Conservation (phyloP, 2,329 filamentous ascomycete species). For the Teratosphaeria zuluensis region DNA sequence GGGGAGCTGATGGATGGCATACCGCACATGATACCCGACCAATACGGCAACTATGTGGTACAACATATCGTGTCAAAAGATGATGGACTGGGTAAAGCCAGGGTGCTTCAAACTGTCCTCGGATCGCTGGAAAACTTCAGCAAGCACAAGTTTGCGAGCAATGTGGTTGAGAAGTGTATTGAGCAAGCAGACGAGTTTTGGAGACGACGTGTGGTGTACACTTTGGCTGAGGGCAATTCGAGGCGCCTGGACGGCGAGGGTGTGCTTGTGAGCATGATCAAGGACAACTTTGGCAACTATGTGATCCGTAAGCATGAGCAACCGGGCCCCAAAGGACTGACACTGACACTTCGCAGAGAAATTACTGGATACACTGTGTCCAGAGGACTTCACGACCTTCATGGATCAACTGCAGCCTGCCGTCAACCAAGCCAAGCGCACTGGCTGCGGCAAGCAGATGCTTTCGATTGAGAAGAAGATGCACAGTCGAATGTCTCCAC, state of each 20-base stretch:
- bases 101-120: slow-evolving; percentile 65
- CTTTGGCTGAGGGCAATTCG: slow-evolving; percentile 50
- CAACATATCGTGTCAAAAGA: slow-evolving; percentile 84
- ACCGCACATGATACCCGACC: slow-evolving; percentile 65
- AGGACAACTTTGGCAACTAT: slow-evolving; percentile 90
- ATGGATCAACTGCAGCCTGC: slow-evolving; percentile 34
- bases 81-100: slow-evolving; percentile 58
- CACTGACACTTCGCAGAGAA: slow-evolving; percentile 53
- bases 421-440: slow-evolving; percentile 34
- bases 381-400: slow-evolving; percentile 33
- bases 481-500: slow-evolving; percentile 25
- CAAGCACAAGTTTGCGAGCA: slow-evolving; percentile 94
- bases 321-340: background rate
- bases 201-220: slow-evolving; percentile 54
- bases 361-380: slow-evolving; percentile 47
- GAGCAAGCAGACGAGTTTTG: slow-evolving; percentile 60
- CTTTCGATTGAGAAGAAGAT: slow-evolving; percentile 40
- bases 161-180: slow-evolving; percentile 92
- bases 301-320: slow-evolving; percentile 68
- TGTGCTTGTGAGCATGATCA: slow-evolving; percentile 68
- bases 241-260: slow-evolving; percentile 49
- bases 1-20: slow-evolving; percentile 68
- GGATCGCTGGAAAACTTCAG: slow-evolving; percentile 64
- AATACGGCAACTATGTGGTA: slow-evolving; percentile 92
- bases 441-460: slow-evolving; percentile 36